Percentiles rank a stretch among this genome's conserved stretches.
Conservation (phyloP, 176 grass and related monocot species). For the Oryza nivara region DNA sequence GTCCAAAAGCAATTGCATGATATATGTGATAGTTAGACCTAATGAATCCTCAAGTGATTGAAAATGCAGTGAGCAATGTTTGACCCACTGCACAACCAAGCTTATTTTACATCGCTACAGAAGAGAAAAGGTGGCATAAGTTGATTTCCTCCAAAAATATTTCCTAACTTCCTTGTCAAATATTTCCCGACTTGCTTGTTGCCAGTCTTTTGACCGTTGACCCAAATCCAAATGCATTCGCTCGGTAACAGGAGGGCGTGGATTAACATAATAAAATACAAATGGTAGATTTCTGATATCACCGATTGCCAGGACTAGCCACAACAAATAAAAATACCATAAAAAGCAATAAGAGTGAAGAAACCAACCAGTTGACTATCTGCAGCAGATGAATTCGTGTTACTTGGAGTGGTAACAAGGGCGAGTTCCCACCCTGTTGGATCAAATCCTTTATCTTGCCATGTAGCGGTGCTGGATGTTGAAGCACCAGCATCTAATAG, state of each 20-base stretch:
- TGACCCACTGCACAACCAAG: conserved; percentile 1
- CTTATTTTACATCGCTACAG: conserved; percentile 4
- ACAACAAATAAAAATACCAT: conserved; percentile 16
- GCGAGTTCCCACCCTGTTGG: conserved; percentile 99
- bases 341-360: conserved; percentile 3
- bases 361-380: conserved; percentile 83
- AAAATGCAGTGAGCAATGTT: neutral
- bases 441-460: conserved; percentile 94
- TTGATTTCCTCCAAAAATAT: conserved; percentile 1
- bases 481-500: conserved; percentile 50
- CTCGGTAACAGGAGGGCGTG: neutral
- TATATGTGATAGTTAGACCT: conserved; percentile 2
- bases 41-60: neutral
- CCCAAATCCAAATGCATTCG: conserved; percentile 13
- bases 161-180: neutral
- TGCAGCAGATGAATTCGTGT: conserved; percentile 50
- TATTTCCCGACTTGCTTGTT: neutral
- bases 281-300: neutral
- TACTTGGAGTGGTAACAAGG: conserved; percentile 87
- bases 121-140: conserved; percentile 8
- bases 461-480: conserved; percentile 44
- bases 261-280: conserved; percentile 5
- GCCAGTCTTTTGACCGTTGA: neutral
- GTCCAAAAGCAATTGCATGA: neutral
- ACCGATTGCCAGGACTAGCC: neutral